These are phyloP conservation scores for Fusarium ramigenum DNA, from an alignment of 2,329 filamentous ascomycete genomes.

Conservation along the genomic window DNA sequence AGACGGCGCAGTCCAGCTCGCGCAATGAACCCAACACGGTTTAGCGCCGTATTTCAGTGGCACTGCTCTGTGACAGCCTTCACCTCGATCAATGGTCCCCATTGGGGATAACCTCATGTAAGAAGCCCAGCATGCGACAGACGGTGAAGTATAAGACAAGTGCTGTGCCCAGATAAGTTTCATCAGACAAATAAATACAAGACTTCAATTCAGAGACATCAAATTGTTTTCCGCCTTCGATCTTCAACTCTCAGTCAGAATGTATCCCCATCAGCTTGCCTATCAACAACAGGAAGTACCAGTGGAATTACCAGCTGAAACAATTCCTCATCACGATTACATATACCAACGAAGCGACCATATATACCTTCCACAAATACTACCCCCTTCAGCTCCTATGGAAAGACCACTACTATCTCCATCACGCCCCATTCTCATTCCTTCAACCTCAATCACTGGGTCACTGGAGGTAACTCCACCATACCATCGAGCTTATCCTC, in stretches of 20 bases:
- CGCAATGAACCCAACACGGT: constrained; percentile 3
- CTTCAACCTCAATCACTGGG: constrained; percentile 3
- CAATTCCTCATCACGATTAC: neutral
- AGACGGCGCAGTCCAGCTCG: constrained; percentile 9
- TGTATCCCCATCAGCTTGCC: neutral
- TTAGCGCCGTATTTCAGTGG: neutral
- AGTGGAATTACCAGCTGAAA: neutral
- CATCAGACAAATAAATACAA: neutral
- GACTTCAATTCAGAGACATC: too few species aligned
- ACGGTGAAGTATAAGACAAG: neutral
- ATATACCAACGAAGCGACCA: neutral
- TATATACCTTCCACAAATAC: neutral
- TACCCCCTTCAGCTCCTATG: too few species aligned
- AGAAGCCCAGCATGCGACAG: neutral
- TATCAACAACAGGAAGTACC: neutral
- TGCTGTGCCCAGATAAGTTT: neutral
- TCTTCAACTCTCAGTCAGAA: neutral
- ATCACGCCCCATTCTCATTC: constrained; percentile 1
- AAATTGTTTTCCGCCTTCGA: too few species aligned
- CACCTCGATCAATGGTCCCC: constrained; percentile 17
- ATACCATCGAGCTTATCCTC: constrained; percentile 16
- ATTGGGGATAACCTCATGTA: constrained; percentile 10
- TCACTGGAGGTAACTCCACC: constrained; percentile 1
- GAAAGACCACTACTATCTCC: neutral
- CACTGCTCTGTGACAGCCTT: neutral